Base-by-base conservation (phyloP, 148 eudicot genomes). In the Bassia scoparia region DNA sequence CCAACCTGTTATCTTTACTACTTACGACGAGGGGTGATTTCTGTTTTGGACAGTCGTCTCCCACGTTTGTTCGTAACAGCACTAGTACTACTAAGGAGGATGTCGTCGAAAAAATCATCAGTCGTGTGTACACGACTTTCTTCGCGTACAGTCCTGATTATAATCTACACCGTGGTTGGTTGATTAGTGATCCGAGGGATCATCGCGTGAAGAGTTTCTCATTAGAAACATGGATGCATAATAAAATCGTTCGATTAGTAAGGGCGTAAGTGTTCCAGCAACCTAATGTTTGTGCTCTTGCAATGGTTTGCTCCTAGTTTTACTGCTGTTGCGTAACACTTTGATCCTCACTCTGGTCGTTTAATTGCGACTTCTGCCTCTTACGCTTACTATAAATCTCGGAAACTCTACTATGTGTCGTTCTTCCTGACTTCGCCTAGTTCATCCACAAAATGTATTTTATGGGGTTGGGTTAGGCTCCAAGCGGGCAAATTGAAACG, bases 301-400 rank as follows among this genome's bases (percentile, higher is more conserved):
- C 33, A 58, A 58, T 27, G 61, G 61, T 8, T 58, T 31, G 61
- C 33, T 58, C 4, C 61, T 58, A 14, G 31, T 58, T 13, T 58
- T 31, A 15, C 6, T 58, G 33, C 17, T 58, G 54, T 4, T 17
- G n/a, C n/a, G n/a, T n/a, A n/a, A n/a, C n/a, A n/a, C n/a, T n/a
- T n/a, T n/a, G n/a, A n/a, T n/a, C n/a, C n/a, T n/a, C n/a, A n/a
- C n/a, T n/a, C n/a, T n/a, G n/a, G n/a, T n/a, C 7, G 54, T 7
- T 2, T 23, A 1, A 3, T 4, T 1, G 11, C 12, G 8, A 12
- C 10, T n/a, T 26, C 14, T 5, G 13, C 61, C 3, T 58, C 11
- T 41, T 63, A 17, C 68, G 30, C 29, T 15, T 64, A 16, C 48
- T n/a, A n/a, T 38, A 29, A 64, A 64, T 64, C 49, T n/a, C 68